Conservation (phyloP, 1,284 basidiomycete genomes). For the Moesziomyces aphidis region DNA sequence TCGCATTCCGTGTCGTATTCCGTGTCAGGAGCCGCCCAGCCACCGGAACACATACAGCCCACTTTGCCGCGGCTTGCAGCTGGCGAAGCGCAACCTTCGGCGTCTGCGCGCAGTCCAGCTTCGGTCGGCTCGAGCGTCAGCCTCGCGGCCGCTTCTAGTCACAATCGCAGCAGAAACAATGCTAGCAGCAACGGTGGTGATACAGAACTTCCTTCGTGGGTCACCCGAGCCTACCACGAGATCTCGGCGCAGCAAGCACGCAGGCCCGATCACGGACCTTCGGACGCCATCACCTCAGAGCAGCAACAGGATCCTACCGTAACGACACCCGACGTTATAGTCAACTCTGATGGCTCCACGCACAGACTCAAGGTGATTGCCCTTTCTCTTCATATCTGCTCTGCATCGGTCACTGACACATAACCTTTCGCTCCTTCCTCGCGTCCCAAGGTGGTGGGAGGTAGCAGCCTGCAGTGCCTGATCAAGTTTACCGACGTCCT, state of each 20-base stretch:
- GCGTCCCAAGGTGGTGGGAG: slow-evolving; percentile 10
- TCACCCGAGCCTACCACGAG: slow-evolving; percentile 13
- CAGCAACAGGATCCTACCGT: not conserved
- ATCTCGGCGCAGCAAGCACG: slow-evolving; percentile 4
- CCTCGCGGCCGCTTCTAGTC: not conserved
- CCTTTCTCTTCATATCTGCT: not conserved
- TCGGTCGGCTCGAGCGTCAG: slow-evolving; percentile 1
- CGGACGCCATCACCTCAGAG: not conserved
- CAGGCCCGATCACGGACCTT: not conserved
- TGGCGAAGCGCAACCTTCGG: not conserved
- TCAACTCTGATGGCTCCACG: slow-evolving; percentile 10
- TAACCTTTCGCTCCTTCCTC: not conserved
- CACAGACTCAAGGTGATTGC: slow-evolving; percentile 7
- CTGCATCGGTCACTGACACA: not conserved
- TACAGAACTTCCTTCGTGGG: slow-evolving; percentile 10
- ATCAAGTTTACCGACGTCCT: slow-evolving; percentile 17
- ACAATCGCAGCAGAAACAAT: not conserved
- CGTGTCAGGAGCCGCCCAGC: not conserved
- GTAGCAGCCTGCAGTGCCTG: slow-evolving; percentile 16
- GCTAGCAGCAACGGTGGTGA: slow-evolving; percentile 2
- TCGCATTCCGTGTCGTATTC: not conserved
- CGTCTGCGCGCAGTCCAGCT: not conserved
- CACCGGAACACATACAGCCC: not conserved
- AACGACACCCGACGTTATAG: slow-evolving; percentile 7
- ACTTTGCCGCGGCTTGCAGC: not conserved